A percentile compares a stretch with the other conserved stretches of the same genome.
Conservation (phyloP, 306 rosid species). For the Trifolium repens region DNA sequence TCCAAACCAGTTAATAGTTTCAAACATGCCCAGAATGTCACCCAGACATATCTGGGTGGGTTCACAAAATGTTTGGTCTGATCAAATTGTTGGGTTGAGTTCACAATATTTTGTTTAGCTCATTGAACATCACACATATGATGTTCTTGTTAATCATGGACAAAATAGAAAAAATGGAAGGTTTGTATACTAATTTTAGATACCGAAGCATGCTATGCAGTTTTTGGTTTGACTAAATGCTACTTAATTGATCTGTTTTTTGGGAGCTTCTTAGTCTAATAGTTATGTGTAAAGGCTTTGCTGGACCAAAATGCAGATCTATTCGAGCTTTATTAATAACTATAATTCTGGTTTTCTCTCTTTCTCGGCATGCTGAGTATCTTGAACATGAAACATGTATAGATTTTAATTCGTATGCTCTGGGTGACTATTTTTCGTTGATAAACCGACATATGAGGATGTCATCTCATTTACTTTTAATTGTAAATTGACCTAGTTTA, state of each 20-base stretch:
- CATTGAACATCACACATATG: not conserved
- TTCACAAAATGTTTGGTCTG: not conserved
- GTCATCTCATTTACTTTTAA: not conserved
- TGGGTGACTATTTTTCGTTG: not conserved
- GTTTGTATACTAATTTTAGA: not conserved
- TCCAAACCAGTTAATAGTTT: not conserved
- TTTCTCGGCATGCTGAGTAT: not conserved
- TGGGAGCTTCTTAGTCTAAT: not conserved
- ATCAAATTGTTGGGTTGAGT: not conserved
- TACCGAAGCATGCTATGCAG: not conserved
- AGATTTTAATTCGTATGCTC: not conserved
- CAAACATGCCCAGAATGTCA: not conserved
- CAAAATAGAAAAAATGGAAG: not conserved
- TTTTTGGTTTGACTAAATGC: not conserved
- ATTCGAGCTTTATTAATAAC: not conserved
- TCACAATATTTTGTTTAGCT: not conserved
- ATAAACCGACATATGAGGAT: not conserved
- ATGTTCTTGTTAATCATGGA: slow-evolving; percentile 5
- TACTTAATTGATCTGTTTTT: not conserved
- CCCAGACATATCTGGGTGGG: not conserved
- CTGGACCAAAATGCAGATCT: not conserved
- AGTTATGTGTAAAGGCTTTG: not conserved
- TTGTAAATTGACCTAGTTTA: not conserved
- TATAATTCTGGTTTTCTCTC: slow-evolving; percentile 5
- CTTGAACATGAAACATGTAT: not conserved